A percentile compares a stretch with the other conserved stretches of the same genome.
Evolutionary conservation across 805 yeast genomes (phyloP).

Genomic region (Sugiyamaella lignohabitans): DNA sequence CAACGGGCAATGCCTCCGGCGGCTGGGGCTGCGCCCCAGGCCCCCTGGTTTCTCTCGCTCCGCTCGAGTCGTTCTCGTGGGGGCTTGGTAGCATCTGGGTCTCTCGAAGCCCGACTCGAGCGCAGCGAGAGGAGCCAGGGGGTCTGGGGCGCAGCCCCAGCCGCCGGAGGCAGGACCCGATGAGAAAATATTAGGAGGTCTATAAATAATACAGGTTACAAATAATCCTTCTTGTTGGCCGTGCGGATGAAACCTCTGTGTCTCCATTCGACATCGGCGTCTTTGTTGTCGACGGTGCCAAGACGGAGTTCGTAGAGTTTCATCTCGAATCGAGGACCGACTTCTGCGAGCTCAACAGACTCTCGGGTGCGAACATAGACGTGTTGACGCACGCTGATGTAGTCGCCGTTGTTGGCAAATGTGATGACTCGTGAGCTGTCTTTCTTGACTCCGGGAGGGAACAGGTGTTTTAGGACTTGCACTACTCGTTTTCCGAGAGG

Average conservation of each 20-base stretch:
- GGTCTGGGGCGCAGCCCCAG: too few species aligned
- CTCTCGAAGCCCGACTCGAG: too few species aligned
- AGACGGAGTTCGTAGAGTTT: slow-evolving; percentile 77
- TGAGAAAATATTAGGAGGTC: too few species aligned
- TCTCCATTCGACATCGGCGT: slow-evolving; percentile 98
- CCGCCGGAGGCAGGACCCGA: too few species aligned
- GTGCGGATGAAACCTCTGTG: slow-evolving; percentile 88
- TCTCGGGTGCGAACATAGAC: slow-evolving; percentile 86
- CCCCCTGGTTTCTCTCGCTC: too few species aligned
- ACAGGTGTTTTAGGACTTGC: slow-evolving; percentile 75
- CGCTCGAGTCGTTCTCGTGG: too few species aligned
- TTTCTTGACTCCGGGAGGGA: slow-evolving; percentile 94
- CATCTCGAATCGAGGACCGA: slow-evolving; percentile 99
- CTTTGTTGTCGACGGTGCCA: slow-evolving; percentile 91
- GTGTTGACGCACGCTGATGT: slow-evolving; percentile 91
- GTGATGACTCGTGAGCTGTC: slow-evolving; percentile 89
- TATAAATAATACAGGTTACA: too few species aligned
- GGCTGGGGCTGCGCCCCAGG: too few species aligned
- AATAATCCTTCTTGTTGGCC: slow-evolving; percentile 88
- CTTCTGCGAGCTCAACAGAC: slow-evolving; percentile 85
- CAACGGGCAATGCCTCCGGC: too few species aligned
- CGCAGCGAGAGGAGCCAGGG: too few species aligned
- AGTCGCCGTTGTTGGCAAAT: slow-evolving; percentile 85
- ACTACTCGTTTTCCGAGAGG: slow-evolving; percentile 77
- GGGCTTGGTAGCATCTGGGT: too few species aligned